Evolutionary conservation across 768 basidiomycete genomes (phyloP), one percentile per base, ranked within the genome.

Genomic region (Tubosaeta brunneosetosa): DNA sequence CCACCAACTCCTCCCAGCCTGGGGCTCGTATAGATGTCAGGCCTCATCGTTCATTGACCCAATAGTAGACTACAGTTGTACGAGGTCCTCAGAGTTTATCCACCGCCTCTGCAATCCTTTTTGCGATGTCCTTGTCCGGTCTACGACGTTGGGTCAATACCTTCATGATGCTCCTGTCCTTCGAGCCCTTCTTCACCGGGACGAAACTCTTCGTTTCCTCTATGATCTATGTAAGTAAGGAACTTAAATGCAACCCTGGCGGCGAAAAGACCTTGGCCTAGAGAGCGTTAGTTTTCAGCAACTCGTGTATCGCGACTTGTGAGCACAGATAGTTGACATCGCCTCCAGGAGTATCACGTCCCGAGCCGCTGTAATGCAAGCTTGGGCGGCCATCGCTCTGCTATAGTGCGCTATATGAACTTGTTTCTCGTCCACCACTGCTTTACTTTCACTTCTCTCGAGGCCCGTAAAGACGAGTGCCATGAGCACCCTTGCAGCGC

Each of bases 381-480:
- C 71, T n/a, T n/a, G n/a, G n/a, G 14, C 70, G 67, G 13, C 59
- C 70, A n/a, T 46, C n/a, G 49, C 62, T 65, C 33, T 66, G 6
- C 62, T 62, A n/a, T 61, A 58, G 29, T 45, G 38, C 4, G 38
- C 37, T 27, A 71, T 63, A n/a, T 53, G 49, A 0, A 13, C 41
- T 61, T 33, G 50, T 73, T 71, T 41, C 62, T 56, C 26, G 0
- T n/a, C 71, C 70, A 71, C 70, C 71, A 71, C n/a, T 56, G 44
- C 36, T 71, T 70, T 70, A 72, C 66, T 4, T 51, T 42, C 16
- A 6, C 36, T 45, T 71, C 60, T 44, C 56, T 74, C 75, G n/a
- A 77, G 67, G 14, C 73, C 71, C 2, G 73, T 77, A 37, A 77
- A 61, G n/a, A 72, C 67, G 12, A 77, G 57, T 0, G 71, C 64